phyloP scores from a whole-genome alignment of 1,139 yeast genomes.

The Blastobotrys arbuscula region DNA sequence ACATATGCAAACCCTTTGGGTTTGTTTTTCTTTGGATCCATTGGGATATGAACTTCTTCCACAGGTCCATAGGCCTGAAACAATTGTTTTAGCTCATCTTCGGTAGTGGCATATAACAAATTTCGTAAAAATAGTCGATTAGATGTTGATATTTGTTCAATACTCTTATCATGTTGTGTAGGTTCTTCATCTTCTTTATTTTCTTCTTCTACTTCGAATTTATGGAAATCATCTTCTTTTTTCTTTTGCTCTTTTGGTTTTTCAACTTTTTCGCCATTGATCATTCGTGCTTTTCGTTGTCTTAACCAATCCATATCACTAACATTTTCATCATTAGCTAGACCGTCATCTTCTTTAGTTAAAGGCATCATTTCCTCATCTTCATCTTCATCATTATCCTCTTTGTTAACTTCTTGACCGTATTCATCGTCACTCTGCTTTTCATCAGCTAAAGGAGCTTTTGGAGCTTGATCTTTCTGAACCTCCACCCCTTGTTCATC shows the following conservation, averaged over 20 bases:
- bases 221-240: no score
- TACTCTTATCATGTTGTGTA: slow-evolving; percentile 40
- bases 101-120: slow-evolving; percentile 72
- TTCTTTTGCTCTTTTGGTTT: slow-evolving; percentile 15
- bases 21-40: slow-evolving; percentile 83
- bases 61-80: slow-evolving; percentile 44
- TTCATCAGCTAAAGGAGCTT: slow-evolving; percentile 16
- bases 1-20: slow-evolving; percentile 93
- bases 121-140: slow-evolving; percentile 88
- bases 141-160: slow-evolving; percentile 54
- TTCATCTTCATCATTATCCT: slow-evolving; percentile 16
- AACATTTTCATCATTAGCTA: slow-evolving; percentile 32
- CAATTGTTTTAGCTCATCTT: slow-evolving; percentile 63
- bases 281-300: slow-evolving; percentile 68
- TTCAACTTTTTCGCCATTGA: slow-evolving; percentile 37
- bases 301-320: slow-evolving; percentile 89
- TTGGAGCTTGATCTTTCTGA: slow-evolving; percentile 9
- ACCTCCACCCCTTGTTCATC: slow-evolving; percentile 40
- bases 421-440: slow-evolving; percentile 30
- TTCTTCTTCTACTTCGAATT: no score
- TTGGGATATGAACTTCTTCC: slow-evolving; percentile 72
- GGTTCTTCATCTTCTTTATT: slow-evolving; percentile 14
- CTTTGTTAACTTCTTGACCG: slow-evolving; percentile 24
- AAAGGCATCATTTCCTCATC: slow-evolving; percentile 19
- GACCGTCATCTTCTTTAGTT: slow-evolving; percentile 13